A percentile compares a stretch with the other conserved stretches of the same genome.
These are phyloP conservation scores for Arabidopsis arenosa DNA, from an alignment of 345 rosid genomes.

Conservation along the genomic window DNA sequence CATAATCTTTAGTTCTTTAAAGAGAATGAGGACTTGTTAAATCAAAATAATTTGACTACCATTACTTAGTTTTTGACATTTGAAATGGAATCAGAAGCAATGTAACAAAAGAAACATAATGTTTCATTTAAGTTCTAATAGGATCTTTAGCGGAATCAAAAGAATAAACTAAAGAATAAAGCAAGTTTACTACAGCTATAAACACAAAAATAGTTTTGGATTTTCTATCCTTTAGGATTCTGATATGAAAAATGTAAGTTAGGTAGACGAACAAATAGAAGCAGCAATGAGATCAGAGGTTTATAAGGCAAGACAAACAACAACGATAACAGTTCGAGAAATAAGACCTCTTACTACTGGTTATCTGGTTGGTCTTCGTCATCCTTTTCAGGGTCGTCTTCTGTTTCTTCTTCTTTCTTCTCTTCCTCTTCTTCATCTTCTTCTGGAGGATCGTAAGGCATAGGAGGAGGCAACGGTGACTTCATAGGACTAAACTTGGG, in stretches of 20 bases:
- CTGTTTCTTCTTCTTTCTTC: conserved; percentile 5
- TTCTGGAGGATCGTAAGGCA: neutral
- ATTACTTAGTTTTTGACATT: neutral
- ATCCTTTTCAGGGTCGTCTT: neutral
- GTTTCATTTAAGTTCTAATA: neutral
- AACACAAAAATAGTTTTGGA: no score
- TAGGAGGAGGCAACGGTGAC: neutral
- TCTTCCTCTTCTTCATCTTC: conserved; percentile 7
- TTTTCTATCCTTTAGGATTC: no score
- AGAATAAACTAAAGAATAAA: neutral
- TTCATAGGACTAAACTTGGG: conserved; percentile 1
- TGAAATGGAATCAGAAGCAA: neutral
- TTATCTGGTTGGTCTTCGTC: neutral
- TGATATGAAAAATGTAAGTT: neutral
- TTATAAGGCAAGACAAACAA: neutral
- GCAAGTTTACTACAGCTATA: neutral
- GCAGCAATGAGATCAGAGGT: no score
- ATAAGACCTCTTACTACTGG: neutral
- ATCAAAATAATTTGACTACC: neutral
- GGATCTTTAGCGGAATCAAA: neutral
- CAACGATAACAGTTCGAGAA: neutral
- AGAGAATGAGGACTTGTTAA: neutral
- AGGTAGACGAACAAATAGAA: no score
- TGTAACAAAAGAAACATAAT: neutral
- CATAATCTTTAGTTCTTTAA: neutral